Conservation (phyloP, 345 rosid genomes). For the Dipteronia dyeriana region DNA sequence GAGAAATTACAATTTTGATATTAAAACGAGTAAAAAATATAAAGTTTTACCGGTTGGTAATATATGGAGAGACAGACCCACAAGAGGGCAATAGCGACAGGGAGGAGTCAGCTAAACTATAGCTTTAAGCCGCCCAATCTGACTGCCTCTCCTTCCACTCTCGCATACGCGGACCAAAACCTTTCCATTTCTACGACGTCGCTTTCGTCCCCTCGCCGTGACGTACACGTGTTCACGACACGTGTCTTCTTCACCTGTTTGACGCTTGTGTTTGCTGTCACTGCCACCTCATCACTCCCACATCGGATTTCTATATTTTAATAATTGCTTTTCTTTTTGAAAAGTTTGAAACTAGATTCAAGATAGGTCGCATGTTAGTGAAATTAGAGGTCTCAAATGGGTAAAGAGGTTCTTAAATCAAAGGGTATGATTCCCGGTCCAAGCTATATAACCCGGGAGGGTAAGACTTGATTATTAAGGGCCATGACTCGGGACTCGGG, state of each 20-base stretch:
- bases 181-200: conserved; percentile 24
- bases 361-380: no score
- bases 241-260: neutral
- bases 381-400: no score
- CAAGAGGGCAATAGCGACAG: neutral
- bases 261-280: neutral
- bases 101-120: neutral
- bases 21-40: neutral
- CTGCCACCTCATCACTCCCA: no score
- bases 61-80: neutral
- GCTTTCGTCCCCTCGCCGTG: conserved; percentile 12
- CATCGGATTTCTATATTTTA: no score
- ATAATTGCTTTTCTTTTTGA: no score
- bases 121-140: conserved; percentile 32
- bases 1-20: no score
- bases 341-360: no score
- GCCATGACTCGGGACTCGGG: no score
- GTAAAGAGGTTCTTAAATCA: no score
- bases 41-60: neutral
- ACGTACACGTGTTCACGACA: conserved; percentile 11
- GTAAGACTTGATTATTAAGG: no score
- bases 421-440: no score
- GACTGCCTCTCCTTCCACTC: conserved; percentile 11
- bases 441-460: no score
- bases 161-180: neutral